Conservation (phyloP, 1,284 basidiomycete genomes). For the Cutaneotrichosporon sp. region DNA sequence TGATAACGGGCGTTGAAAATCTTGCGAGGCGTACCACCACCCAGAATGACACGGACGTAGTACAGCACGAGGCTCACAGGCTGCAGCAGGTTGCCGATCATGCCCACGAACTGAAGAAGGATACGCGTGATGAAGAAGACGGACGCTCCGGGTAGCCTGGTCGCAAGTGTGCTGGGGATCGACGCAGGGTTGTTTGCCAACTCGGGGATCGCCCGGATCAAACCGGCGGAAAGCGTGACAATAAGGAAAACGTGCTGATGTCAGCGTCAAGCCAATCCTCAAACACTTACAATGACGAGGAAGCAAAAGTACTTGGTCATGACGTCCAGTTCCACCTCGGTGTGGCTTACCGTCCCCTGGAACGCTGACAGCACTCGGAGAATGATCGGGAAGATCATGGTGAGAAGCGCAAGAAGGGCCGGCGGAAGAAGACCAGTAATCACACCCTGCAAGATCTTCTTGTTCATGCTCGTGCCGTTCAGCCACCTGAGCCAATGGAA, state of each 20-base stretch:
- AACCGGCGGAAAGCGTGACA: constrained; percentile 62
- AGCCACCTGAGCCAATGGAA: constrained; percentile 63
- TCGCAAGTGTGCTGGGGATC: constrained; percentile 55
- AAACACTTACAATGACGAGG: constrained; percentile 57
- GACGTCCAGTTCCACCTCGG: constrained; percentile 65
- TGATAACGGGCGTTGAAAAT: constrained; percentile 49
- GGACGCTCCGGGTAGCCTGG: constrained; percentile 63
- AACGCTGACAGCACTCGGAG: constrained; percentile 61
- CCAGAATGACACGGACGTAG: constrained; percentile 58
- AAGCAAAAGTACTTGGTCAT: constrained; percentile 72
- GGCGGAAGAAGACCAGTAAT: constrained; percentile 63
- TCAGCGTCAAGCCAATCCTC: not conserved
- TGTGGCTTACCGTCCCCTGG: constrained; percentile 66
- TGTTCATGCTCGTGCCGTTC: constrained; percentile 38
- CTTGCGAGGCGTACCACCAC: constrained; percentile 50
- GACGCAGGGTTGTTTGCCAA: constrained; percentile 51
- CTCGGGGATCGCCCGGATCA: constrained; percentile 51
- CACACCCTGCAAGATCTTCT: constrained; percentile 55
- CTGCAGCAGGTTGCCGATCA: constrained; percentile 54
- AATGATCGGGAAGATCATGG: constrained; percentile 64
- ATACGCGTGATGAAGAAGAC: constrained; percentile 76
- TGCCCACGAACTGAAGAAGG: constrained; percentile 50
- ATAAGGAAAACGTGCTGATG: constrained; percentile 58
- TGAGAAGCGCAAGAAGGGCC: constrained; percentile 61
- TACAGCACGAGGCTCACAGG: constrained; percentile 59